Conservation (phyloP, 441 rosid genomes). For the Bocquillonia castaneifolia region DNA sequence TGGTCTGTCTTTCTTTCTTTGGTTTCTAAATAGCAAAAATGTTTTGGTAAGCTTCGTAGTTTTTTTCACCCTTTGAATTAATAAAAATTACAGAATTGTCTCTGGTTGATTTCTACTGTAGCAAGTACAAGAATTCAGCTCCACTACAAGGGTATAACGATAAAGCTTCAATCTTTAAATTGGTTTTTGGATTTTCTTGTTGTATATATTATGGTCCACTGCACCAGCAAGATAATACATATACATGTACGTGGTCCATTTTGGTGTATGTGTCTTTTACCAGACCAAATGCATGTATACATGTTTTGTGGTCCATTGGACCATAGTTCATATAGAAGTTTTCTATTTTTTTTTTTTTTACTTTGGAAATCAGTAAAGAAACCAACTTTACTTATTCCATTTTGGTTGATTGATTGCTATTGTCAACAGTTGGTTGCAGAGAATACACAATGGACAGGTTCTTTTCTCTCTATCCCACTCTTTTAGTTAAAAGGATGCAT, state of each 20-base stretch:
- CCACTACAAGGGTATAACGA: slow-evolving; percentile 62
- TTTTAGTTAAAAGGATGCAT: background rate
- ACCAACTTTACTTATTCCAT: too few species aligned
- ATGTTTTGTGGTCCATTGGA: too few species aligned
- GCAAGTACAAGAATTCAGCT: slow-evolving; percentile 65
- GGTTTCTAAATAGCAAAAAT: too few species aligned
- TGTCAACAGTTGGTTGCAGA: slow-evolving; percentile 71
- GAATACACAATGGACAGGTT: slow-evolving; percentile 87
- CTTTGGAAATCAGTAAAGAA: too few species aligned
- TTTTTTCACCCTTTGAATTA: background rate
- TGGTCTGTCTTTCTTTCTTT: slow-evolving; percentile 31
- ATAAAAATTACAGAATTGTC: slow-evolving; percentile 32
- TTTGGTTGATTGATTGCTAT: background rate
- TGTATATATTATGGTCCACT: slow-evolving; percentile 4
- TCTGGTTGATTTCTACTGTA: slow-evolving; percentile 57
- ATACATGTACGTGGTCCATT: too few species aligned
- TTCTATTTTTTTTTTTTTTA: too few species aligned
- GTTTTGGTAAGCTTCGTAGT: too few species aligned
- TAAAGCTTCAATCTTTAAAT: slow-evolving; percentile 4
- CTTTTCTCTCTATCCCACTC: background rate
- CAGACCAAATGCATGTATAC: too few species aligned
- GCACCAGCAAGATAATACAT: too few species aligned
- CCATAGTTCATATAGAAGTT: too few species aligned
- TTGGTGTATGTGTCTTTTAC: too few species aligned
- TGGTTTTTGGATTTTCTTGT: background rate